A percentile compares a stretch with the other conserved stretches of the same genome.
phyloP scores from a whole-genome alignment of 2,329 filamentous ascomycete genomes.

The Penicillium sp. region DNA sequence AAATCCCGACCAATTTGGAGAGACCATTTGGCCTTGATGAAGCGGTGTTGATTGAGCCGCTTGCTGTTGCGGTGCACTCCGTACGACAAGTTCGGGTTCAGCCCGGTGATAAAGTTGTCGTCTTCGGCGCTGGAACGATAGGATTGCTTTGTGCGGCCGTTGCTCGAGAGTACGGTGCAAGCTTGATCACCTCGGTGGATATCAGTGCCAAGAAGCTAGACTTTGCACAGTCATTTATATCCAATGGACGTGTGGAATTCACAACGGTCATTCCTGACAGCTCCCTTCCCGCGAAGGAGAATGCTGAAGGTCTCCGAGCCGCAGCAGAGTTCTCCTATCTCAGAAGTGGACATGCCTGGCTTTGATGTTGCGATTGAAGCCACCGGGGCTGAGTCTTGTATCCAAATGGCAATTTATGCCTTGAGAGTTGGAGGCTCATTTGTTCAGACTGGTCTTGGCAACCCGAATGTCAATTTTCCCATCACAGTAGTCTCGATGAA shows the following conservation, averaged over 20 bases:
- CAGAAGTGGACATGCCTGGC: constrained; percentile 46
- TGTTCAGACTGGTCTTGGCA: constrained; percentile 46
- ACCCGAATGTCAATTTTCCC: constrained; percentile 46
- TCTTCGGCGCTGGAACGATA: constrained; percentile 69
- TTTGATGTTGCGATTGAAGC: constrained; percentile 52
- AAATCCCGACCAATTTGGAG: constrained; percentile 35
- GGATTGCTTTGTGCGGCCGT: constrained; percentile 68
- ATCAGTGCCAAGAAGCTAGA: constrained; percentile 65
- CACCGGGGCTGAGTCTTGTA: constrained; percentile 51
- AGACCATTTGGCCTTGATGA: constrained; percentile 23
- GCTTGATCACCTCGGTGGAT: constrained; percentile 65
- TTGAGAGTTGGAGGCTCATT: constrained; percentile 39
- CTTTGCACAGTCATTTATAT: constrained; percentile 51
- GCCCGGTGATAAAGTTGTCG: constrained; percentile 54
- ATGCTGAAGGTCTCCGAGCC: constrained; percentile 40
- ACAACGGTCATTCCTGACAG: constrained; percentile 21
- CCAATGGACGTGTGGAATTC: constrained; percentile 18
- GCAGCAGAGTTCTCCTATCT: constrained; percentile 10
- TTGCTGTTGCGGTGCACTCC: constrained; percentile 55
- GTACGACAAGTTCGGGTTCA: constrained; percentile 48
- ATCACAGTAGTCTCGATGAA: constrained; percentile 45
- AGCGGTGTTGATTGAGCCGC: constrained; percentile 55
- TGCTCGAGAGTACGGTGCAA: constrained; percentile 66
- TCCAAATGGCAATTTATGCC: constrained; percentile 53
- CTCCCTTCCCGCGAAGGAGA: constrained; percentile 28